phyloP scores from a whole-genome alignment of 768 basidiomycete genomes.

The Pseudohyphozyma bogoriensis region DNA sequence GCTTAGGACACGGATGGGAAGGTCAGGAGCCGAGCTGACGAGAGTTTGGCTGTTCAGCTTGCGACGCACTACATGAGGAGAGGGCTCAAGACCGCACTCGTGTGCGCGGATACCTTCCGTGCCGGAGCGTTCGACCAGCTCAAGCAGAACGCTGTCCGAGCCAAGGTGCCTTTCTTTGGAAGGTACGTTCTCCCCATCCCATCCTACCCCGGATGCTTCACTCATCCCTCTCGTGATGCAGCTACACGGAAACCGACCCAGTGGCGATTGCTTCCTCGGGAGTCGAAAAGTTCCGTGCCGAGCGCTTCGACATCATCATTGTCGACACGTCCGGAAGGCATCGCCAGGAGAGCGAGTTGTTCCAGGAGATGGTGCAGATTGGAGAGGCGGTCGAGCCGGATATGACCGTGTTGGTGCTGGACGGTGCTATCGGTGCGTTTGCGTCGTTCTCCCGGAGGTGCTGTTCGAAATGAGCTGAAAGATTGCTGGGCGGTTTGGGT shows the following conservation, averaged over 20 bases:
- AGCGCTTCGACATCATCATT: slow-evolving; percentile 95
- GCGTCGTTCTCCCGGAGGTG: not conserved
- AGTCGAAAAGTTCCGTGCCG: slow-evolving; percentile 94
- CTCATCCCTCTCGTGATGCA: not conserved
- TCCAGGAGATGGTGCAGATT: slow-evolving; percentile 97
- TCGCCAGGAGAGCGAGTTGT: slow-evolving; percentile 91
- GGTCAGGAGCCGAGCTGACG: not conserved
- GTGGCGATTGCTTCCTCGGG: slow-evolving; percentile 89
- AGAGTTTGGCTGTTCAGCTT: slow-evolving; percentile 42
- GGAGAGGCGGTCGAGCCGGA: slow-evolving; percentile 84
- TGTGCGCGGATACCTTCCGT: slow-evolving; percentile 98
- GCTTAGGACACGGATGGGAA: not conserved
- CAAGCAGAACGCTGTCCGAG: slow-evolving; percentile 95
- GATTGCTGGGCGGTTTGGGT: slow-evolving; percentile 1
- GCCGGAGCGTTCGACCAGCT: slow-evolving; percentile 99
- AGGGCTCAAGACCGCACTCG: slow-evolving; percentile 92
- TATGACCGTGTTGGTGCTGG: slow-evolving; percentile 90
- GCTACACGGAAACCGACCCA: slow-evolving; percentile 94
- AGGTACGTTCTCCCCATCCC: slow-evolving; percentile 39
- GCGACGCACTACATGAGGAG: slow-evolving; percentile 95
- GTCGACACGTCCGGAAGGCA: slow-evolving; percentile 97
- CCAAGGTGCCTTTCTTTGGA: slow-evolving; percentile 97
- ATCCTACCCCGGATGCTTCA: no score
- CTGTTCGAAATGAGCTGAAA: not conserved
- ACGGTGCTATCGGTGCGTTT: slow-evolving; percentile 78